Evolutionary conservation across 306 rosid genomes (phyloP), one percentile per base, ranked within the genome.

Genomic region (Pueraria montana): DNA sequence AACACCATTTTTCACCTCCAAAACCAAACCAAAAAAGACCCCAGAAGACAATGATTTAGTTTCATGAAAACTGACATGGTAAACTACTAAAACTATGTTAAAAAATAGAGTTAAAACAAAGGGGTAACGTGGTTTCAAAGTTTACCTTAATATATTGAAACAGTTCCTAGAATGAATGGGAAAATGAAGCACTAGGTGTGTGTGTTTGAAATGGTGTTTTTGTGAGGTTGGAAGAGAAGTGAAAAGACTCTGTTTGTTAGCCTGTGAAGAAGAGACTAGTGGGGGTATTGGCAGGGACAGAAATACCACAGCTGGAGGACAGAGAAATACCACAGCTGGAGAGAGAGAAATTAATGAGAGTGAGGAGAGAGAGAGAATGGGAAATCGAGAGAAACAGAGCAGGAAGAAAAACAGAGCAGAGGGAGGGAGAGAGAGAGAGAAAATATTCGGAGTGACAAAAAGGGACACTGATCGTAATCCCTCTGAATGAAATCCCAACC

Each of bases 221-320:
- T 18, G 34, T 18, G 26, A 36, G 72, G 11, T 52, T 24, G 16
- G 17, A 32, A 61, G 38, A 26, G 0, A 18, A 73, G 4, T 2
- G 50, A 55, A 11, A 10, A 38, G 78, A 69, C 18, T 68, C 24
- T 72, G 0, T 48, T 12, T n/a, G 13, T 62, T 7, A 3, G 13
- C 6, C 71, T 73, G 56, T 8, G 52, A 36, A 64, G 82, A 43
- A 64, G 74, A 82, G 9, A 82, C 4, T 23, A 11, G 45, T 63
- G 79, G 45, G 77, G 55, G 1, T 36, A 13, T 62, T 63, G 63
- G 71, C 17, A 42, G 56, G 77, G 80, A 79, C 50, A 78, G 78
- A 77, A 84, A 70, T 45, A 78, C n/a, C 84, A 71, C 84, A 78
- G 84, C 80, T 63, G 84, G 56, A 38, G 38, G 74, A 79, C 40